Percentiles rank a stretch among this genome's conserved stretches.
Evolutionary conservation across 352 stramenopile genomes (phyloP).

Genomic region (Nothophytophthora sp.): DNA sequence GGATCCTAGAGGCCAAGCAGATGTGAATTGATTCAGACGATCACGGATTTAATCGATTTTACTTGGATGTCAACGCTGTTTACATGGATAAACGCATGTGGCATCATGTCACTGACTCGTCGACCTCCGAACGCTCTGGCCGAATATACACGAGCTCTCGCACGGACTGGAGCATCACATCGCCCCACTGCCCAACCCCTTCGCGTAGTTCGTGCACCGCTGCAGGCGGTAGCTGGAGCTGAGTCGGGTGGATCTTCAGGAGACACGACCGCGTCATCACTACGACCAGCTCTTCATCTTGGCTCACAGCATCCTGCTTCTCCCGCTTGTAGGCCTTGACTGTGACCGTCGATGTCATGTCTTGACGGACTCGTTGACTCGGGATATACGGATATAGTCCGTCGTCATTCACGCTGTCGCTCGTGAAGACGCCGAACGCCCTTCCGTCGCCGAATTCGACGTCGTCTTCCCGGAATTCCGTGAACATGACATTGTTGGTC

Average conservation of each 20-base stretch:
- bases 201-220: conserved; percentile 39
- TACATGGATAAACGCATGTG: too few relatives aligned
- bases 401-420: conserved; percentile 37
- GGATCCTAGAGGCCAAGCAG: neutral
- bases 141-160: conserved; percentile 24
- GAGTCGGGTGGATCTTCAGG: conserved; percentile 15
- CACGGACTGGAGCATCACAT: conserved; percentile 35
- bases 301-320: conserved; percentile 1
- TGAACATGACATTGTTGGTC: conserved; percentile 37
- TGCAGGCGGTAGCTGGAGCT: conserved; percentile 12
- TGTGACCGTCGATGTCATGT: conserved; percentile 20
- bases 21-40: neutral
- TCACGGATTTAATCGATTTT: too few relatives aligned
- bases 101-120: too few relatives aligned
- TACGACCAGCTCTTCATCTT: conserved; percentile 22
- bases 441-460: conserved; percentile 26
- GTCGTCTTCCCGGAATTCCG: conserved; percentile 21
- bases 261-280: conserved; percentile 22
- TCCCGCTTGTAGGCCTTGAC: conserved; percentile 18
- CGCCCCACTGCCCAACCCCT: conserved; percentile 37
- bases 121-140: too few relatives aligned
- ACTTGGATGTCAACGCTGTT: too few relatives aligned
- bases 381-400: conserved; percentile 35
- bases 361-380: conserved; percentile 24
- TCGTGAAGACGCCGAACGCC: conserved; percentile 25